Evolutionary conservation across 2,329 filamentous ascomycete genomes (phyloP), one percentile per base, ranked within the genome.

Genomic region (Diaporthe citrichinensis): DNA sequence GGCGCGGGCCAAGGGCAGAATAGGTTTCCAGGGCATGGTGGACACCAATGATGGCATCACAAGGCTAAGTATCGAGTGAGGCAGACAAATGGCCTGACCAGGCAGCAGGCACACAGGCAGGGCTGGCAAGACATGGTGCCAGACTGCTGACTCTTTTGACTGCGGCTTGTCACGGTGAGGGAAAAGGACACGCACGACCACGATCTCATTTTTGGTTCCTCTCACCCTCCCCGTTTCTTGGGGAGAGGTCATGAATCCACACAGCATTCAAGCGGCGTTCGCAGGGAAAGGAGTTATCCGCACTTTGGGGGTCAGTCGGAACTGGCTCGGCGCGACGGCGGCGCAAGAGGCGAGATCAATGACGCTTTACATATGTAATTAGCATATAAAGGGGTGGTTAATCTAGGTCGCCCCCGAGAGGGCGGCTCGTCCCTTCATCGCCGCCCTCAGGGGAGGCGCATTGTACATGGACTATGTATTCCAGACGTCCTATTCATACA

Each of bases 21-120:
- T 98, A 20, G 95, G 95, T 12, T 89, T 97, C 79, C 96, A 98
- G 84, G 95, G 96, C 1, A 98, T 98, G 96, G 94, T 91, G 25
- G 96, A 98, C 84, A 96, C 96, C n/a, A 95, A 95, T 82, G 96
- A 98, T 83, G 94, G 95, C 2, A 88, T 98, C 78, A 98, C 98
- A 93, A 95, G 96, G 80, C 97, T 98, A 94, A 98, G 94, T 84
- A 98, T 98, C 81, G 96, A 98, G 83, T 98, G 86, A 76, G 20
- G 55, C 34, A 49, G 9, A 31, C 17, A 31, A 23, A 14, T 17
- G n/a, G 14, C 3, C 36, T 58, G 44, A 28, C 10, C n/a, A 51
- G n/a, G 17, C 31, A 20, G 17, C 28, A 44, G 25, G 58, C 23
- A 39, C 46, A 25, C n/a, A 25, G 23, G 49, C 51, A 28, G 51